Evolutionary conservation across 805 yeast species (phyloP).

Genomic region (Starmerella kuoi): DNA sequence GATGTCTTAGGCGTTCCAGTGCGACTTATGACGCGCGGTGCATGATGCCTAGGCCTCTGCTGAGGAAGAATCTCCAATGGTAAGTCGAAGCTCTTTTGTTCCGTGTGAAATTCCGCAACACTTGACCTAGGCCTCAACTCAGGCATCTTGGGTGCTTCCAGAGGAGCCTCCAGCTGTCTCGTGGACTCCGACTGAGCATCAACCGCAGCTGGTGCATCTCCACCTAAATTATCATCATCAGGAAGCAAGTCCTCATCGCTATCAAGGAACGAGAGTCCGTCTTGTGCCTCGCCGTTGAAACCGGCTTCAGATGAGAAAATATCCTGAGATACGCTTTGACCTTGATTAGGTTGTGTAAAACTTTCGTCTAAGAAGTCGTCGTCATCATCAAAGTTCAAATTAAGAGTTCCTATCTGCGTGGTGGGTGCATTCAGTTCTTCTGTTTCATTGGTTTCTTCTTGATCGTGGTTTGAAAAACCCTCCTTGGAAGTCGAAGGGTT

Average conservation of each 20-base stretch:
- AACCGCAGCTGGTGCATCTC: not conserved
- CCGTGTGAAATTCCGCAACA: slow-evolving; percentile 22
- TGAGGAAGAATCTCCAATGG: slow-evolving; percentile 28
- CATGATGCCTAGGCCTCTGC: slow-evolving; percentile 17
- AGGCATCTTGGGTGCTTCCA: not conserved
- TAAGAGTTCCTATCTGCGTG: too few species aligned
- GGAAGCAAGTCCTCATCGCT: slow-evolving; percentile 28
- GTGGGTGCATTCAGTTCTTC: too few species aligned
- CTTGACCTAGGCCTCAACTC: slow-evolving; percentile 11
- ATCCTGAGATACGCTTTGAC: too few species aligned
- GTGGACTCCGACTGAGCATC: not conserved
- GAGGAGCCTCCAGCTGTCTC: not conserved
- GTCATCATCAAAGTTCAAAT: slow-evolving; percentile 20
- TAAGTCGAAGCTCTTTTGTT: slow-evolving; percentile 26
- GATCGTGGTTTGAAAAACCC: too few species aligned
- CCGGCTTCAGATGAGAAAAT: too few species aligned
- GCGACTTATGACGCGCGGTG: slow-evolving; percentile 12
- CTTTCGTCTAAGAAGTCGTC: slow-evolving; percentile 22
- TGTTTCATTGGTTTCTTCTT: too few species aligned
- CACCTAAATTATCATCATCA: slow-evolving; percentile 23
- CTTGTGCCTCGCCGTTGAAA: slow-evolving; percentile 16
- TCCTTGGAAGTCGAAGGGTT: too few species aligned
- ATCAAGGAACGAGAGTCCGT: slow-evolving; percentile 25
- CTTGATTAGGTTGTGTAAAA: too few species aligned
- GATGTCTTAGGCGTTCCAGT: slow-evolving; percentile 3